Evolutionary conservation across 768 basidiomycete genomes (phyloP).

Genomic region (Cystofilobasidium macerans): DNA sequence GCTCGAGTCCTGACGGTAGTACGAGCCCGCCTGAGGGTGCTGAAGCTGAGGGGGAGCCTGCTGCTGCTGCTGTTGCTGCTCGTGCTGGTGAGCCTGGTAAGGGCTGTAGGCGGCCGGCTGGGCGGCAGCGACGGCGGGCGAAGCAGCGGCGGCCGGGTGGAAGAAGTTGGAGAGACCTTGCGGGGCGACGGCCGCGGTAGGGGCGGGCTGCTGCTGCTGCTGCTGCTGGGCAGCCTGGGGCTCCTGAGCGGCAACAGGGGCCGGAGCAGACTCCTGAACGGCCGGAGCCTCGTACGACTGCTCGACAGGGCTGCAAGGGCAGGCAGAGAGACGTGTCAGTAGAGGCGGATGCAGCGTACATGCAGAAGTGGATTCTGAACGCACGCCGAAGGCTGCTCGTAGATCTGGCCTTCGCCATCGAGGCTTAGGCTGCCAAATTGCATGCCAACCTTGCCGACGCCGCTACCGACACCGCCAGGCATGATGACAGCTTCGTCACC

Average conservation of each 20-base stretch:
- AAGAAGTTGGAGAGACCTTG: slow-evolving; percentile 25
- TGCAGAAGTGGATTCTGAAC: background rate
- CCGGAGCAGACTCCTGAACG: slow-evolving; percentile 21
- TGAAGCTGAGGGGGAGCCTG: slow-evolving; percentile 27
- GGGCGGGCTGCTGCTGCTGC: slow-evolving; percentile 24
- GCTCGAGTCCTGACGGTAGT: slow-evolving; percentile 23
- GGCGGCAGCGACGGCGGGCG: slow-evolving; percentile 6
- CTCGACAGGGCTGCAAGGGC: slow-evolving; percentile 8
- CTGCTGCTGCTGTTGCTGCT: slow-evolving; percentile 28
- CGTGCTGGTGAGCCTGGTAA: slow-evolving; percentile 16
- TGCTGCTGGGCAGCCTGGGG: slow-evolving; percentile 27
- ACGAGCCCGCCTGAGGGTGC: slow-evolving; percentile 28
- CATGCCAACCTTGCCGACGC: slow-evolving; percentile 36
- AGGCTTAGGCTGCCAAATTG: slow-evolving; percentile 40
- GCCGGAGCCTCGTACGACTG: slow-evolving; percentile 28
- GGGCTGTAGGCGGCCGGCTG: slow-evolving; percentile 4
- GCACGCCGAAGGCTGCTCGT: slow-evolving; percentile 18
- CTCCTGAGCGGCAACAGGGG: slow-evolving; percentile 9
- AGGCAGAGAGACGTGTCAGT: slow-evolving; percentile 1
- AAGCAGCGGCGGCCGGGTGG: slow-evolving; percentile 11
- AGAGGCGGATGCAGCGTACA: background rate
- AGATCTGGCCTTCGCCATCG: slow-evolving; percentile 30
- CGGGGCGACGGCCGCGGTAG: slow-evolving; percentile 29
- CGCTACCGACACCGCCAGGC: slow-evolving; percentile 30
- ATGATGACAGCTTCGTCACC: slow-evolving; percentile 39